These are phyloP conservation scores for Purshia tridentata DNA, from an alignment of 306 rosid species.

Conservation along the genomic window DNA sequence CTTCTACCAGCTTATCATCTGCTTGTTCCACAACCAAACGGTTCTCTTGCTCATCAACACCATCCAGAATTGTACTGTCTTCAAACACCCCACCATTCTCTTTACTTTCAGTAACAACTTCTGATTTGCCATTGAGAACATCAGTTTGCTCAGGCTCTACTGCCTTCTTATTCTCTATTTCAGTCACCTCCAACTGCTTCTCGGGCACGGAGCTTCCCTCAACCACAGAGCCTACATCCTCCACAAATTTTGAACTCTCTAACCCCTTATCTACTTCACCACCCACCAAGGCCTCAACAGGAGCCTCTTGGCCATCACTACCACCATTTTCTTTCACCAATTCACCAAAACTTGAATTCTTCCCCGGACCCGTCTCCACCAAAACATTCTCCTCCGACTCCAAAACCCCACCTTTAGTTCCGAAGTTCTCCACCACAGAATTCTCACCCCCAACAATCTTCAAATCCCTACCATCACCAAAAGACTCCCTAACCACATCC, in stretches of 20 bases:
- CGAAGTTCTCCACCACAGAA: conserved; percentile 27
- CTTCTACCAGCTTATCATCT: conserved; percentile 25
- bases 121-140: conserved; percentile 2
- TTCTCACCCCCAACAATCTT: conserved; percentile 23
- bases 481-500: conserved; percentile 11
- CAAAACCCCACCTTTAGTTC: conserved; percentile 18
- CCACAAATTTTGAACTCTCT: conserved; percentile 24
- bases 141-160: conserved; percentile 29
- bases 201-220: conserved; percentile 18
- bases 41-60: conserved; percentile 16
- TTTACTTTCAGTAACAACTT: conserved; percentile 10
- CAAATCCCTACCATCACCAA: neutral
- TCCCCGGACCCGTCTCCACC: conserved; percentile 2
- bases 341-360: conserved; percentile 20
- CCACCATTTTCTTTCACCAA: conserved; percentile 38
- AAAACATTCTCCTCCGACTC: too few relatives aligned
- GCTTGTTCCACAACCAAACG: conserved; percentile 25
- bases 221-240: conserved; percentile 14
- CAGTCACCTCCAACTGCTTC: conserved; percentile 19
- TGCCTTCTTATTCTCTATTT: neutral
- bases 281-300: conserved; percentile 27
- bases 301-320: conserved; percentile 30
- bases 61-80: conserved; percentile 6
- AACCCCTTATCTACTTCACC: conserved; percentile 18
- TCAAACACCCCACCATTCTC: conserved; percentile 23